Conservation (phyloP, 306 rosid species). For the Spatholobus suberectus region DNA sequence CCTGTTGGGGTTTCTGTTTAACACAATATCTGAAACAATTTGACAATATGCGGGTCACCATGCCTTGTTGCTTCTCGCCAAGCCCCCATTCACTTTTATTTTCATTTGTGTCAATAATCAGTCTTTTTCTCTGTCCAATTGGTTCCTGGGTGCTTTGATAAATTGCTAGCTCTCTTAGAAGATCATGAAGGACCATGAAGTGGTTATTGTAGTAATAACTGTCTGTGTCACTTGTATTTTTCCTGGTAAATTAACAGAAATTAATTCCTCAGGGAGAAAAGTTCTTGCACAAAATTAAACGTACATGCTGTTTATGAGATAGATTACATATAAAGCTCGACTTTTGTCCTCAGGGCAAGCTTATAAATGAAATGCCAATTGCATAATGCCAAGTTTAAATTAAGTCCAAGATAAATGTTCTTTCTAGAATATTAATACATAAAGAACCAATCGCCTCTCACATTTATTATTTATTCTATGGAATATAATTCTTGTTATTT, state of each 20-base stretch:
- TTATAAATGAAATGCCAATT: not conserved
- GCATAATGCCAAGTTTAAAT: not conserved
- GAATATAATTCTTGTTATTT: conserved; percentile 11
- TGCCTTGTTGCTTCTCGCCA: conserved; percentile 31
- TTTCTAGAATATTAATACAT: not conserved
- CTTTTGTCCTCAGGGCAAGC: not conserved
- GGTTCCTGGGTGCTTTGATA: conserved; percentile 44
- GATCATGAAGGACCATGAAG: conserved; percentile 58
- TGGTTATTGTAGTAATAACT: conserved; percentile 57
- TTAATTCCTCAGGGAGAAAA: not conserved
- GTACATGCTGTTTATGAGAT: not conserved
- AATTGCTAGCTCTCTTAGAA: conserved; percentile 72
- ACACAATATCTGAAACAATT: conserved; percentile 39
- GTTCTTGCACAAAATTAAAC: not conserved
- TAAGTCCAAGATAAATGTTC: not conserved
- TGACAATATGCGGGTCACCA: conserved; percentile 38
- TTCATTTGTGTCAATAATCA: conserved; percentile 46
- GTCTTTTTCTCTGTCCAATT: conserved; percentile 52
- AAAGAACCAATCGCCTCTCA: not conserved
- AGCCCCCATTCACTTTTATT: conserved; percentile 43
- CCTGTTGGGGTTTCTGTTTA: conserved; percentile 33
- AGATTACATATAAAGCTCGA: not conserved
- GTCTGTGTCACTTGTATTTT: conserved; percentile 45
- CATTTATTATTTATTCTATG: not conserved
- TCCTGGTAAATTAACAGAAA: conserved; percentile 49